Conservation (phyloP, 306 rosid genomes). For the Senna siamea region DNA sequence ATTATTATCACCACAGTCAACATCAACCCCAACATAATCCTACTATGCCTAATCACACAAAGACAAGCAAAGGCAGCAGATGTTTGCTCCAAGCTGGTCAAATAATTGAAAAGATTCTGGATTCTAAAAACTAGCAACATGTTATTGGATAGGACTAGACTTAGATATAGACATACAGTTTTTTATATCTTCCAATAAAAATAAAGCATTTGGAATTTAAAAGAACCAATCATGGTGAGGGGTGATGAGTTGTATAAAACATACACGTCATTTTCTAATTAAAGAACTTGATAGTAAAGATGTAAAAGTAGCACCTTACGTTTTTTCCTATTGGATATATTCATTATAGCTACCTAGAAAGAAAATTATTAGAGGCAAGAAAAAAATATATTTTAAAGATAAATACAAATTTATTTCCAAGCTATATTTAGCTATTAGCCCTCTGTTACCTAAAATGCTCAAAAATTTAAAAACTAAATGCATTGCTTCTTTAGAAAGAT, state of each 20-base stretch:
- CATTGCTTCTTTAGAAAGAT: constrained; percentile 22
- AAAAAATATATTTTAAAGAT: background rate
- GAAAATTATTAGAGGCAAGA: background rate
- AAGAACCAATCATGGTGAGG: too few relatives aligned
- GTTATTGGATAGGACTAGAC: background rate
- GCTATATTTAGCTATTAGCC: background rate
- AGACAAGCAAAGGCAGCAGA: constrained; percentile 20
- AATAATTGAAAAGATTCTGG: constrained; percentile 20
- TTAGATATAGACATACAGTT: too few relatives aligned
- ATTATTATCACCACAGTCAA: constrained; percentile 29
- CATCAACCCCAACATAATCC: background rate
- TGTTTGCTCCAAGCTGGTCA: constrained; percentile 24
- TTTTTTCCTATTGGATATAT: background rate
- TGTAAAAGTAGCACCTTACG: too few relatives aligned
- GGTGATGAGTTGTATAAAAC: too few relatives aligned
- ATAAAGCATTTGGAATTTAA: too few relatives aligned
- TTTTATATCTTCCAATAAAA: too few relatives aligned
- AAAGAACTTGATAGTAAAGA: too few relatives aligned
- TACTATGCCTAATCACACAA: constrained; percentile 11
- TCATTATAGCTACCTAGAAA: background rate
- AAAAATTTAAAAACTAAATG: constrained; percentile 28
- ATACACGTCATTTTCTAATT: too few relatives aligned
- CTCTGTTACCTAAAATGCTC: constrained; percentile 12
- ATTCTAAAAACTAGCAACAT: background rate
- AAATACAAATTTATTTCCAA: background rate